Evolutionary conservation across 139 green algal genomes (phyloP).

Genomic region (Chlorella sp.): DNA sequence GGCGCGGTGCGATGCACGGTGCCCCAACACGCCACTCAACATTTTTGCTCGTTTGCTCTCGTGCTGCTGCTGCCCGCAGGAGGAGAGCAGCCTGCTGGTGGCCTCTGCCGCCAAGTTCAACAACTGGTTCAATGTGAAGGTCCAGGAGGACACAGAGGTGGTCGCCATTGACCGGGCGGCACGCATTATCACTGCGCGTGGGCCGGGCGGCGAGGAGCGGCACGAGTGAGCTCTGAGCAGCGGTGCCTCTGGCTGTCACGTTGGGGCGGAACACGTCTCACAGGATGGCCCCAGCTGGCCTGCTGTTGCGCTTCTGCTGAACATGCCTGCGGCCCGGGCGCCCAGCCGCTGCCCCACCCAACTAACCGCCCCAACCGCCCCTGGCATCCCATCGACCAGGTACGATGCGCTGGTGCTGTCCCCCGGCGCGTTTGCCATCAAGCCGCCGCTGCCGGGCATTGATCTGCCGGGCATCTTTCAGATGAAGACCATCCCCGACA

Average conservation of each 20-base stretch:
- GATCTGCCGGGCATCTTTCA: constrained; percentile 65
- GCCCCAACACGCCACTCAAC: no score
- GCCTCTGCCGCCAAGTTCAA: constrained; percentile 58
- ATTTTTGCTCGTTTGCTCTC: no score
- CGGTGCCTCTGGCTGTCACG: no score
- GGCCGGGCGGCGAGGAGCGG: constrained; percentile 23
- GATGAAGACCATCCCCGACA: constrained; percentile 61
- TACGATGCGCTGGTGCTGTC: constrained; percentile 66
- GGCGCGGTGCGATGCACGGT: no score
- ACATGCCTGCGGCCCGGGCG: no score
- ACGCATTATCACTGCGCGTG: constrained; percentile 21
- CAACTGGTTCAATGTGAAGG: constrained; percentile 59
- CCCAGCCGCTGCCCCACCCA: no score
- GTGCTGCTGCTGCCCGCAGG: background rate
- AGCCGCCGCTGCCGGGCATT: constrained; percentile 57
- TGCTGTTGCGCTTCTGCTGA: no score
- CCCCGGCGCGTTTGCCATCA: constrained; percentile 49
- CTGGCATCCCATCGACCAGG: no score
- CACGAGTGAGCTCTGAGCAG: background rate
- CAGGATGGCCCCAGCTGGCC: no score
- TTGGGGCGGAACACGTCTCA: no score
- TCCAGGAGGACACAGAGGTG: constrained; percentile 56
- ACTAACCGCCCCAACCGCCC: no score
- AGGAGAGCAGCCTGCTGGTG: constrained; percentile 58
- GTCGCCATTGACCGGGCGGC: constrained; percentile 44